Conservation (phyloP, 495 filamentous ascomycete species). For the Penicillium chermesinum region DNA sequence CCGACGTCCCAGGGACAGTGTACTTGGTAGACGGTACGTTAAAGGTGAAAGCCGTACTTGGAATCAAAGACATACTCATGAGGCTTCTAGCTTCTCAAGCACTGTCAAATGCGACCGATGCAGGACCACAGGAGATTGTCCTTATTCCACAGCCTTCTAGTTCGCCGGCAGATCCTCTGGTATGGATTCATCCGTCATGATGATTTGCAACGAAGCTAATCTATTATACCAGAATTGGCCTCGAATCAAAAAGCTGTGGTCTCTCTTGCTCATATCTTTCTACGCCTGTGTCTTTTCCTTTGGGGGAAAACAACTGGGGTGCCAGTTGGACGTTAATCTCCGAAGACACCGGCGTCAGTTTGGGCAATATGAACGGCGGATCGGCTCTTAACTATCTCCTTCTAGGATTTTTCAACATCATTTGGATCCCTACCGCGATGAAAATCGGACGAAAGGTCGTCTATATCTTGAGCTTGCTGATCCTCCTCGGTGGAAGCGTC, state of each 20-base stretch:
- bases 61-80: background rate
- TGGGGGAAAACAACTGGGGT: slow-evolving; percentile 29
- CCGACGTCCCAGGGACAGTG: slow-evolving; percentile 30
- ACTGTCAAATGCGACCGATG: slow-evolving; percentile 15
- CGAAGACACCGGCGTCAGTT: slow-evolving; percentile 22
- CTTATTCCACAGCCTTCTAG: slow-evolving; percentile 27
- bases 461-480: slow-evolving; percentile 22
- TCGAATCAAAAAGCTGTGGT: slow-evolving; percentile 24
- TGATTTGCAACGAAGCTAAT: background rate
- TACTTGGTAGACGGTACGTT: slow-evolving; percentile 25
- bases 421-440: slow-evolving; percentile 32
- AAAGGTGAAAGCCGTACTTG: too few relatives aligned
- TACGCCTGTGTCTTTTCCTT: slow-evolving; percentile 29
- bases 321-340: slow-evolving; percentile 29
- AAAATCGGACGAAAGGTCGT: slow-evolving; percentile 32
- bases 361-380: slow-evolving; percentile 30
- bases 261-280: slow-evolving; percentile 21
- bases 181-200: slow-evolving; percentile 5
- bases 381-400: slow-evolving; percentile 30
- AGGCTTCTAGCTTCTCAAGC: slow-evolving; percentile 10
- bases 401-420: slow-evolving; percentile 32
- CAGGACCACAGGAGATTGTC: slow-evolving; percentile 24
- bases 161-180: slow-evolving; percentile 27
- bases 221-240: slow-evolving; percentile 20
- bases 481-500: slow-evolving; percentile 17